Evolutionary conservation across 2,329 filamentous ascomycete species (phyloP).

Genomic region (Cladophialophora chaetospira): DNA sequence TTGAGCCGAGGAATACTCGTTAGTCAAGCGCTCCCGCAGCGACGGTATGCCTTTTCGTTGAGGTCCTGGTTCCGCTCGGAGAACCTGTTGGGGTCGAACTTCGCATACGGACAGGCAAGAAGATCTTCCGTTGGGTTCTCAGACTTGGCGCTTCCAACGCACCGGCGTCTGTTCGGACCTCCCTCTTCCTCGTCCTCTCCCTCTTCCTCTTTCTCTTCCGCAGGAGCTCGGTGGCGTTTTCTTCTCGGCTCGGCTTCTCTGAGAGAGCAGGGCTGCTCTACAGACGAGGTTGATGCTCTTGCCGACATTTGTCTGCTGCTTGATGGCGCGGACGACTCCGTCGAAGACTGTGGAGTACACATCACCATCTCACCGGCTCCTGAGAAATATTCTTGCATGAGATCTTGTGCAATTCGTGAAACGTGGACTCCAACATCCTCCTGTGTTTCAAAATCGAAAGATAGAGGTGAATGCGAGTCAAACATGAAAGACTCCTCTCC

Average conservation of each 20-base stretch:
- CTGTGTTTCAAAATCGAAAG: background rate
- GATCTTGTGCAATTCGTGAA: background rate
- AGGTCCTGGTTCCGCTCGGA: constrained; percentile 14
- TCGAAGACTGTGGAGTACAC: no score
- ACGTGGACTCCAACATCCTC: background rate
- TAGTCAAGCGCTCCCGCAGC: constrained; percentile 8
- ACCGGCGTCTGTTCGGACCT: background rate
- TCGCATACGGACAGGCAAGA: constrained; percentile 40
- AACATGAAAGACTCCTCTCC: constrained; percentile 6
- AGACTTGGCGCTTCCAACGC: background rate
- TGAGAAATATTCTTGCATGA: background rate
- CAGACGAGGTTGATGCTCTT: background rate
- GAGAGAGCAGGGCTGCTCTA: background rate
- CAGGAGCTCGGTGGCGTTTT: no score
- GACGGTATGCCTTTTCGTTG: constrained; percentile 13
- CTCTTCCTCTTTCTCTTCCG: no score
- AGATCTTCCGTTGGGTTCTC: constrained; percentile 22
- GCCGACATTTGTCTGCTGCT: no score
- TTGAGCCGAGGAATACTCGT: constrained; percentile 19
- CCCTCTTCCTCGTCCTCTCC: background rate
- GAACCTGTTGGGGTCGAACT: constrained; percentile 18
- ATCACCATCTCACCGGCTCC: no score
- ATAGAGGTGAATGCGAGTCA: background rate
- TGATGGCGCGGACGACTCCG: no score
- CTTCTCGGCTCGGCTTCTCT: background rate